Evolutionary conservation across 805 yeast species (phyloP).

Genomic region (Hanseniaspora lindneri): DNA sequence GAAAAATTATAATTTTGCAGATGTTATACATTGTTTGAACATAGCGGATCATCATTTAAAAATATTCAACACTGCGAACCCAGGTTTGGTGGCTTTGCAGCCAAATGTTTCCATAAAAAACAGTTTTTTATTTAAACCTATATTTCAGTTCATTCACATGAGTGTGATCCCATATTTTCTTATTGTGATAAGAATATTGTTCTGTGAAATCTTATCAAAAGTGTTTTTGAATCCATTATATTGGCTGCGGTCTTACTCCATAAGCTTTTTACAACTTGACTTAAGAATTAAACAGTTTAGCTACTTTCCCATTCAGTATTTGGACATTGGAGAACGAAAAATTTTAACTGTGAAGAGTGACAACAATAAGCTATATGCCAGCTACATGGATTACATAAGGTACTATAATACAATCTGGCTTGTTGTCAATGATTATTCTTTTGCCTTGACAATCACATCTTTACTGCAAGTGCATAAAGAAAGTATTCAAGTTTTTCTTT

Average conservation of each 20-base stretch:
- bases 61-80: constrained; percentile 19
- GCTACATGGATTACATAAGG: constrained; percentile 54
- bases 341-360: not conserved
- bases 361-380: constrained; percentile 23
- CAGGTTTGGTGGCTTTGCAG: constrained; percentile 16
- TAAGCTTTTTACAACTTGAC: constrained; percentile 68
- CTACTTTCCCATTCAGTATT: constrained; percentile 68
- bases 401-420: constrained; percentile 85
- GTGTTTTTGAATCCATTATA: constrained; percentile 24
- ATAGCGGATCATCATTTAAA: constrained; percentile 21
- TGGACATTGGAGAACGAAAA: constrained; percentile 34
- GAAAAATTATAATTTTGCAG: not conserved
- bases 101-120: constrained; percentile 11
- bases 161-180: constrained; percentile 7
- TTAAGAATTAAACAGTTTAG: constrained; percentile 63
- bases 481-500: constrained; percentile 31
- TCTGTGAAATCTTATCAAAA: constrained; percentile 1
- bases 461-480: constrained; percentile 33
- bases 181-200: not conserved
- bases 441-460: constrained; percentile 55
- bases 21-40: constrained; percentile 20
- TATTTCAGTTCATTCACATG: not conserved
- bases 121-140: constrained; percentile 1
- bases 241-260: constrained; percentile 33
- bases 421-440: constrained; percentile 63